Evolutionary conservation across 805 yeast species (phyloP).

Genomic region (Monosporozyma solicola): DNA sequence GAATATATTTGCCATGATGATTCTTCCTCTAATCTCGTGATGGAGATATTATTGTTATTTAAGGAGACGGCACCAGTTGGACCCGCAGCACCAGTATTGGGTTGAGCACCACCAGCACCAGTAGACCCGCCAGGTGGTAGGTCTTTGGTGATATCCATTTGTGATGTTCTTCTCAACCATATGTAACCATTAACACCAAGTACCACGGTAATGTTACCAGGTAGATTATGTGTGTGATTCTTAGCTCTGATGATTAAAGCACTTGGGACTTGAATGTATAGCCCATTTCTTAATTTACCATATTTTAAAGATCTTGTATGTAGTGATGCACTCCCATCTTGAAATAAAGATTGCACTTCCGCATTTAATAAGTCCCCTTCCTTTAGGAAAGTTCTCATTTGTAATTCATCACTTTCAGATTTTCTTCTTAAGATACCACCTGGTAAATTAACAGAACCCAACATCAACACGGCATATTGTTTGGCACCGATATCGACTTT

Average conservation of each 20-base stretch:
- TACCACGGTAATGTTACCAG: conserved; percentile 86
- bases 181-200: conserved; percentile 92
- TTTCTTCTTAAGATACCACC: conserved; percentile 95
- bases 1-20: conserved; percentile 92
- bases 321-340: conserved; percentile 85
- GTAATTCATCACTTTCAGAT: conserved; percentile 89
- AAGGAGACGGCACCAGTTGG: conserved; percentile 27
- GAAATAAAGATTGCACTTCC: conserved; percentile 84
- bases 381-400: conserved; percentile 87
- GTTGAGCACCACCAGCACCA: conserved; percentile 17
- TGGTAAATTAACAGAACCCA: conserved; percentile 93
- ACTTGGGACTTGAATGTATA: conserved; percentile 71
- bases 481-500: conserved; percentile 94
- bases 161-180: conserved; percentile 73
- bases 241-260: conserved; percentile 77
- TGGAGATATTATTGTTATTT: conserved; percentile 41
- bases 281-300: conserved; percentile 91
- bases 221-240: conserved; percentile 79
- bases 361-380: conserved; percentile 96
- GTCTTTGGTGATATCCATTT: conserved; percentile 26
- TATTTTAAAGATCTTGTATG: conserved; percentile 94
- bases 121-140: conserved; percentile 21
- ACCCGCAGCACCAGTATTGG: conserved; percentile 21
- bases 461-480: conserved; percentile 83
- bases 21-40: conserved; percentile 85